phyloP scores from a whole-genome alignment of 139 green algal species.

The Chlorella sp. region DNA sequence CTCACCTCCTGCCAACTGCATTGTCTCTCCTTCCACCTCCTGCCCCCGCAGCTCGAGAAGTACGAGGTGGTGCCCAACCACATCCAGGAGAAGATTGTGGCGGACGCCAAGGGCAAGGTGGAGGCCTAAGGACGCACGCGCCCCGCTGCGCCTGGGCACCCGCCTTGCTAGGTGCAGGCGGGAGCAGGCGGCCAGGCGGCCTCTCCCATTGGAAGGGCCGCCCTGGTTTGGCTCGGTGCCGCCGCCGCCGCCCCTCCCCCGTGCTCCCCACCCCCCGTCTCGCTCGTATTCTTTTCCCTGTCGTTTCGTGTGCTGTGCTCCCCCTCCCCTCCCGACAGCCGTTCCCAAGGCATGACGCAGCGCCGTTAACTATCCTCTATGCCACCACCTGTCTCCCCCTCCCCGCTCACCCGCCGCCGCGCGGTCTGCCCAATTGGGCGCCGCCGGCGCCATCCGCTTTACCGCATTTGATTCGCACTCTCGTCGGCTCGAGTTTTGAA shows the following conservation, averaged over 20 bases:
- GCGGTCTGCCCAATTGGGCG: no score
- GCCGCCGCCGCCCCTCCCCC: no score
- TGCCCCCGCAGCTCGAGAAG: constrained; percentile 57
- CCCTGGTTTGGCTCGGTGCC: no score
- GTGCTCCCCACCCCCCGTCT: no score
- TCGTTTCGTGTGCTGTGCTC: no score
- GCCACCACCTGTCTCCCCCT: not conserved
- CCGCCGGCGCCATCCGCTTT: not conserved
- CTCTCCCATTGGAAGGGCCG: no score
- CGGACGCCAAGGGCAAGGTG: constrained; percentile 43
- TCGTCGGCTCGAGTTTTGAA: not conserved
- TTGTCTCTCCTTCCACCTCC: not conserved
- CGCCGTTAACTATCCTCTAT: not conserved
- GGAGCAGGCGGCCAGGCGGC: no score
- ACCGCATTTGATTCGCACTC: not conserved
- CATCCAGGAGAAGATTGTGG: constrained; percentile 93
- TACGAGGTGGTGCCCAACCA: constrained; percentile 95
- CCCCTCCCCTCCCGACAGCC: not conserved
- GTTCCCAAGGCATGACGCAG: not conserved
- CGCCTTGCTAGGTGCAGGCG: no score
- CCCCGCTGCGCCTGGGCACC: no score
- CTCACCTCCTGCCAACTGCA: no score
- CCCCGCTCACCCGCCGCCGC: no score
- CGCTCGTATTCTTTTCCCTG: no score
- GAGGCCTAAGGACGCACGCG: not conserved